These are phyloP conservation scores for Yamadazyma dendronema DNA, from an alignment of 1,139 yeast genomes.

Conservation along the genomic window DNA sequence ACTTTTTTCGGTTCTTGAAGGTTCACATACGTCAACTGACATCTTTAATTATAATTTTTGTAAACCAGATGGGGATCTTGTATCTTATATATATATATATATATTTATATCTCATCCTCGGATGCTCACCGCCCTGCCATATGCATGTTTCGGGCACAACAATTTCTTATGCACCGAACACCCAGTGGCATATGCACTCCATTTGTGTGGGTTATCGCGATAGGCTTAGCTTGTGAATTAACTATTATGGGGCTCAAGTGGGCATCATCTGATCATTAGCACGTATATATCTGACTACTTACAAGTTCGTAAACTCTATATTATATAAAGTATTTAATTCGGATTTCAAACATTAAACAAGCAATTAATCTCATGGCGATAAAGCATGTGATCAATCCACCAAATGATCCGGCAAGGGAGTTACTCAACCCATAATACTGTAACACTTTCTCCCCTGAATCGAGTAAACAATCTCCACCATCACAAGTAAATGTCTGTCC, in stretches of 20 bases:
- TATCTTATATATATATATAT: not conserved
- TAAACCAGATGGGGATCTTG: not conserved
- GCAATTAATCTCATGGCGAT: slow-evolving; percentile 36
- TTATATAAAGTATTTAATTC: slow-evolving; percentile 22
- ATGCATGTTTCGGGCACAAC: not conserved
- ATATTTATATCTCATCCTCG: not conserved
- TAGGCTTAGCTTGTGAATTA: too few relatives aligned
- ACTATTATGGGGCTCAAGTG: too few relatives aligned
- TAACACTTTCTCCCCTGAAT: slow-evolving; percentile 36
- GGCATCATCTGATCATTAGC: too few relatives aligned
- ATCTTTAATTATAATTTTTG: slow-evolving; percentile 4
- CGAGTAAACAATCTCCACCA: slow-evolving; percentile 27
- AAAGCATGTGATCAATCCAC: slow-evolving; percentile 37
- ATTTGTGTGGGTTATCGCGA: not conserved
- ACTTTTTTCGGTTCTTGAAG: slow-evolving; percentile 8
- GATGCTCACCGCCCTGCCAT: not conserved
- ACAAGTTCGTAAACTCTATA: too few relatives aligned
- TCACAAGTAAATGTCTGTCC: slow-evolving; percentile 35
- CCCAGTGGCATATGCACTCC: not conserved
- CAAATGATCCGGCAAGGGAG: slow-evolving; percentile 31
- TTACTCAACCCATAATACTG: slow-evolving; percentile 30
- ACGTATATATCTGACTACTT: slow-evolving; percentile 1
- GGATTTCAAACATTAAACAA: slow-evolving; percentile 22
- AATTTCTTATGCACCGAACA: not conserved
- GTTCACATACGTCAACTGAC: slow-evolving; percentile 10